Conservation (phyloP, 2,329 filamentous ascomycete species). For the Botrytis hyacinthi region DNA sequence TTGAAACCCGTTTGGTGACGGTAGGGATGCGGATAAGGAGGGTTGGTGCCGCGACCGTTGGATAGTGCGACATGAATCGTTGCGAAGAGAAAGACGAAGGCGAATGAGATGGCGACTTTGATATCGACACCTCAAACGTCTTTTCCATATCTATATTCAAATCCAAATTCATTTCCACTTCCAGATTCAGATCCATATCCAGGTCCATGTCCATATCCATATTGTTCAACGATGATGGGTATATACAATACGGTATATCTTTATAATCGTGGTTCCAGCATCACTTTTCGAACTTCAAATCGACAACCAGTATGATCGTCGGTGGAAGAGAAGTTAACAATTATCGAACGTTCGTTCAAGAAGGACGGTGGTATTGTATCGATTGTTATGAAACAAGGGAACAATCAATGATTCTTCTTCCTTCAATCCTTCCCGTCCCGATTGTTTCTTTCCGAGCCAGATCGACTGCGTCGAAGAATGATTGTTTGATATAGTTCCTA, state of each 20-base stretch:
- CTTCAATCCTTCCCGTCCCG: constrained; percentile 11
- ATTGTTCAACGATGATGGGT: no score
- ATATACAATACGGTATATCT: constrained; percentile 8
- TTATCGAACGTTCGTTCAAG: background rate
- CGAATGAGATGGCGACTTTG: background rate
- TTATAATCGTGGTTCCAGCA: constrained; percentile 37
- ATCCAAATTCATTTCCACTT: background rate
- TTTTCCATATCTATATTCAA: background rate
- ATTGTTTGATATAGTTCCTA: background rate
- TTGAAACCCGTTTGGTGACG: background rate
- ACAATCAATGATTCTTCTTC: background rate
- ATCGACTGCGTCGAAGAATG: background rate
- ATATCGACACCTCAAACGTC: background rate
- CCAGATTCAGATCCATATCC: no score
- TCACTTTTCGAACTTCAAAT: constrained; percentile 23
- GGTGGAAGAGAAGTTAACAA: background rate
- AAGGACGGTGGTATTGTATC: background rate
- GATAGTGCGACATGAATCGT: constrained; percentile 14
- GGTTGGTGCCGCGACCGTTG: background rate
- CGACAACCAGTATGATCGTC: constrained; percentile 4
- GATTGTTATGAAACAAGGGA: background rate
- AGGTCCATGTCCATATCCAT: background rate
- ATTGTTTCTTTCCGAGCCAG: background rate
- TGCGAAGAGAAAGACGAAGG: background rate
- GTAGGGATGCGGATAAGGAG: background rate